Evolutionary conservation across 176 grass and related monocot species (phyloP), one percentile per base, ranked within the genome.

Genomic region (Carex cristatella): DNA sequence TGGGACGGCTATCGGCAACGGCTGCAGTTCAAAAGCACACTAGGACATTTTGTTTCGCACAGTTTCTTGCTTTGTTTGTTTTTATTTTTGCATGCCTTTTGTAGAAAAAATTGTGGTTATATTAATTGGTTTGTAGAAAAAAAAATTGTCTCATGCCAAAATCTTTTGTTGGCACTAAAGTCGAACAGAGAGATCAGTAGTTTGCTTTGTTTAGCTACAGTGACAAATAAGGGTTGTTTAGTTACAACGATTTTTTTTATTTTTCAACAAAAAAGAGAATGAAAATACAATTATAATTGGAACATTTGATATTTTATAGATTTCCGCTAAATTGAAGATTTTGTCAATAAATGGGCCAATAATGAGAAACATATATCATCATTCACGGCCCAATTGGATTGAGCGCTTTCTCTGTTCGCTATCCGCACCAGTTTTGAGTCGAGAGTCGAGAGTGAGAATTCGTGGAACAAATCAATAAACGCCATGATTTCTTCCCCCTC

Each of bases 1-100:
- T 5, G 93, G 95, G 79, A 90, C 79, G 15, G 88, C 83, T 31
- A 53, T 90, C 79, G 61, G 63, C 69, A 70, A 69, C 73, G 86
- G 88, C 23, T 89, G 75, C 80, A 71, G 51, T 33, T 84, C 65
- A 3, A 46, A 67, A 51, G 51, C 14, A 32, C 48, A 37, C 30
- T 83, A 83, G 63, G 10, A 69, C 48, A 56, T 63, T 51, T 66
- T 83, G 3, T 53, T 69, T 15, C 19, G 23, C 38, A 49, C 23
- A 66, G 27, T 49, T 66, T 51, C 3, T 66, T 63, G 10, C 10
- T 66, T 68, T 7, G 0, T 67, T 48, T 31, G 7, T 69, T 55
- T 56, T 54, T 54, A 13, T 16, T 40, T 66, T 82, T 46, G 37
- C 37, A 63, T 35, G 35, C 1, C 2, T 33, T 65, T 51, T 69